Percentiles rank a stretch among this genome's conserved stretches.
phyloP scores from a whole-genome alignment of 2,329 filamentous ascomycete genomes.

The Sordariomycetes sp. region DNA sequence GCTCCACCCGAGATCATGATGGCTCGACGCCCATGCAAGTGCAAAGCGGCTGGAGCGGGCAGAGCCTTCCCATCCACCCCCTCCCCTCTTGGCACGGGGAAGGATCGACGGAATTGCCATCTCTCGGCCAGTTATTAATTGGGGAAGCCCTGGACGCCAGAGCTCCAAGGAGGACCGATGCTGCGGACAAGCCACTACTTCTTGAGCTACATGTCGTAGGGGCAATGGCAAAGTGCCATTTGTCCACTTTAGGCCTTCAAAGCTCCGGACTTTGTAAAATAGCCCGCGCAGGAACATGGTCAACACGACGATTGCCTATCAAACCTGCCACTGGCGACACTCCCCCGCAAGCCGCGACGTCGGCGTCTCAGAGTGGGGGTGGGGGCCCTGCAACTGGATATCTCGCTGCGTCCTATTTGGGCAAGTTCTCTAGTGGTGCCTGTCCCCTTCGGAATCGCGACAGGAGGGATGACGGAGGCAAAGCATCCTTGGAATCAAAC shows the following conservation, averaged over 20 bases:
- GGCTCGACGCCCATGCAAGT: too few relatives aligned
- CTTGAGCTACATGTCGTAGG: too few relatives aligned
- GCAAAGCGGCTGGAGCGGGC: not conserved
- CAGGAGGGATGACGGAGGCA: not conserved
- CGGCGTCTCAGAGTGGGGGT: too few relatives aligned
- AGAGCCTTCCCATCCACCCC: not conserved
- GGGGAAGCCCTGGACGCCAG: not conserved
- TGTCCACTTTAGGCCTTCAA: not conserved
- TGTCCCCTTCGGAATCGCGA: not conserved
- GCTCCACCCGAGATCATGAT: too few relatives aligned
- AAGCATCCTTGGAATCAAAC: not conserved
- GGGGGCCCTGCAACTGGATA: not conserved
- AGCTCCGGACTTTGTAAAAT: not conserved
- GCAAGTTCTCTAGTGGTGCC: not conserved
- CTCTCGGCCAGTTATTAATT: not conserved
- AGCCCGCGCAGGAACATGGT: not conserved
- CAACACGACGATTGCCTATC: not conserved
- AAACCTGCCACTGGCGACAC: not conserved
- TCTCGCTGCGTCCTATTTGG: not conserved
- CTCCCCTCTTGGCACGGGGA: not conserved
- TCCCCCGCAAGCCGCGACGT: not conserved
- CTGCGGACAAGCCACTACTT: not conserved
- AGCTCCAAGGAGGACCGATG: not conserved
- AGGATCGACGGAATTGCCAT: not conserved
- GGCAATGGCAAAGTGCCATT: not conserved